A percentile compares a stretch with the other conserved stretches of the same genome.
Evolutionary conservation across 352 stramenopile species (phyloP).

Genomic region (Peronospora farinosa): DNA sequence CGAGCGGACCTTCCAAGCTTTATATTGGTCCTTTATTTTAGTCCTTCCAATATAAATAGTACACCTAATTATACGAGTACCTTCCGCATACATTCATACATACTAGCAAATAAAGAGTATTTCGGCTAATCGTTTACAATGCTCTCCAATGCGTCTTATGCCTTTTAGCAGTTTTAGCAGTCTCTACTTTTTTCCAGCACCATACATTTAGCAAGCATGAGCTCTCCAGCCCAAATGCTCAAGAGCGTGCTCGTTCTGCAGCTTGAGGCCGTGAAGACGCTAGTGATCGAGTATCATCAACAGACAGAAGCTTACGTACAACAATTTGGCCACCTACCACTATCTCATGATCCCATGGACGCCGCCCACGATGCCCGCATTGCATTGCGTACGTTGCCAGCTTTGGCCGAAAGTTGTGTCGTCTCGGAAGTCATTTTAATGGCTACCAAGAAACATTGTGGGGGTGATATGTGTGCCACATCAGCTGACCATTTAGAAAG

Average conservation of each 20-base stretch:
- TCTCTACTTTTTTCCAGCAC: not conserved
- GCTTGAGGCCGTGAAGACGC: conserved; percentile 35
- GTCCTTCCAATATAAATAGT: no score
- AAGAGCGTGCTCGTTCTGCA: conserved; percentile 61
- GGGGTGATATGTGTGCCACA: conserved; percentile 28
- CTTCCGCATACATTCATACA: no score
- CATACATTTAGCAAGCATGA: conserved; percentile 8
- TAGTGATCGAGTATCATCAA: conserved; percentile 53
- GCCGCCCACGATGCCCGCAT: conserved; percentile 22
- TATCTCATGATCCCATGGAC: conserved; percentile 26
- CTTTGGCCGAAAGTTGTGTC: conserved; percentile 24
- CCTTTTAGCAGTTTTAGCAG: not conserved
- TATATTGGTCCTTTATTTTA: no score
- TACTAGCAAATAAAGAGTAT: not conserved
- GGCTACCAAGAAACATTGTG: conserved; percentile 39
- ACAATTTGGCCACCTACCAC: conserved; percentile 42
- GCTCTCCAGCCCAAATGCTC: conserved; percentile 26
- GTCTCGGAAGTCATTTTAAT: conserved; percentile 39
- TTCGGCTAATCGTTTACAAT: not conserved
- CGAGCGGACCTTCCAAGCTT: no score
- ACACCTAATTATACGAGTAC: no score
- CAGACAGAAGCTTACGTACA: conserved; percentile 61
- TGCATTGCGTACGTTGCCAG: conserved; percentile 28
- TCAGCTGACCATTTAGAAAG: conserved; percentile 31
- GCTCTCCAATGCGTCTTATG: not conserved